These are phyloP conservation scores for Capsella rubella DNA, from an alignment of 441 rosid genomes.

Conservation along the genomic window DNA sequence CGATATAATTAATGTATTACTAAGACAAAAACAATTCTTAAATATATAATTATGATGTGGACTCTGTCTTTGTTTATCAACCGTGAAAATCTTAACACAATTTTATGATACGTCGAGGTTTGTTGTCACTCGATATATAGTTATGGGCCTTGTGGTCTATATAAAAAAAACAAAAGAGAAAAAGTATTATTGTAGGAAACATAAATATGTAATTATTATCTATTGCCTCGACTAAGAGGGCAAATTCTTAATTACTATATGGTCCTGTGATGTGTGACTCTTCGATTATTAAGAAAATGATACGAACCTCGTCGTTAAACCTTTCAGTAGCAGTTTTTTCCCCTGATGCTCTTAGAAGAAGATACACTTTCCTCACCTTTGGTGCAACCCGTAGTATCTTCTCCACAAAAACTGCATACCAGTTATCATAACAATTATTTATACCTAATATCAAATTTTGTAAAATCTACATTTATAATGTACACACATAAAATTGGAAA, in stretches of 20 bases:
- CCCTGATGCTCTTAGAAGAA: conserved; percentile 56
- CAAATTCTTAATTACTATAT: not conserved
- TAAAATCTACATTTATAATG: not conserved
- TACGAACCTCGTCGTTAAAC: conserved; percentile 51
- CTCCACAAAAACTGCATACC: conserved; percentile 61
- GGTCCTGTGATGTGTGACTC: not conserved
- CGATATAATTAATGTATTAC: too few relatives aligned
- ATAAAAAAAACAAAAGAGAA: not conserved
- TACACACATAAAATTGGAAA: not conserved
- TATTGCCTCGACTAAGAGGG: not conserved
- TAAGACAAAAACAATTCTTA: too few relatives aligned
- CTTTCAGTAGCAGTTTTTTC: conserved; percentile 47
- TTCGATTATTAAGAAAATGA: not conserved
- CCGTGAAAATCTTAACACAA: not conserved
- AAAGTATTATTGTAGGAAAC: not conserved
- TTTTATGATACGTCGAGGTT: not conserved
- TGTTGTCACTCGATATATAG: not conserved
- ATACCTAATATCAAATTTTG: not conserved
- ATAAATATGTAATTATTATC: not conserved
- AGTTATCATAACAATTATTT: not conserved
- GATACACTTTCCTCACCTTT: conserved; percentile 61
- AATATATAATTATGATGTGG: too few relatives aligned
- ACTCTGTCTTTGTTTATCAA: too few relatives aligned
- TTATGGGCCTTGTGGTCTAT: not conserved
- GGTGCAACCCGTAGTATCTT: conserved; percentile 64